Conservation (phyloP, 75 land plant species). For the Cunninghamia lanceolata region DNA sequence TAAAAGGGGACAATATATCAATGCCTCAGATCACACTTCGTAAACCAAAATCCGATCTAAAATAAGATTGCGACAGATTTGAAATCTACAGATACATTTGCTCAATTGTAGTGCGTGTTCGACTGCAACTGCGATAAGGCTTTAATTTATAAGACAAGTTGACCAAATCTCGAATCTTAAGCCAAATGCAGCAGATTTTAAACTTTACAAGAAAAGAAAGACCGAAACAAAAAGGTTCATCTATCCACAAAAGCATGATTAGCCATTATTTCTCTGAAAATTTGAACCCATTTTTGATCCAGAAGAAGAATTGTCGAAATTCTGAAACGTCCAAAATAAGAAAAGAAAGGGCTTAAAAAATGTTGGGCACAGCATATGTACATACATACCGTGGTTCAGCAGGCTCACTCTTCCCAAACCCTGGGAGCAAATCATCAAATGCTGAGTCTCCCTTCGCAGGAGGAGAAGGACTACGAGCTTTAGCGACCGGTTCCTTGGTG, state of each 20-base stretch:
- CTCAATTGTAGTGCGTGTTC: not conserved
- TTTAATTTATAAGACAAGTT: not conserved
- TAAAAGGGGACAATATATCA: not conserved
- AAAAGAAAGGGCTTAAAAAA: not conserved
- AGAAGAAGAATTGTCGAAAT: not conserved
- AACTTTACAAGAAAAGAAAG: not conserved
- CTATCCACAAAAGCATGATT: not conserved
- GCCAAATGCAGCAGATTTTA: not conserved
- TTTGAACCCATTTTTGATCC: not conserved
- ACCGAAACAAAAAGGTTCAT: not conserved
- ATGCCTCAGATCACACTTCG: not conserved
- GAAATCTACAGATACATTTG: not conserved
- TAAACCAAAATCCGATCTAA: not conserved
- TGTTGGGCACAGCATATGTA: not conserved
- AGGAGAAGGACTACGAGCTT: not conserved
- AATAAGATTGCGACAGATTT: not conserved
- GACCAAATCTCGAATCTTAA: not conserved
- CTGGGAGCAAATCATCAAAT: conserved; percentile 81
- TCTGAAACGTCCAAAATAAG: not conserved
- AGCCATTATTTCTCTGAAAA: not conserved
- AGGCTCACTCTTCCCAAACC: conserved; percentile 58
- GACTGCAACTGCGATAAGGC: not conserved
- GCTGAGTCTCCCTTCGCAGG: conserved; percentile 7
- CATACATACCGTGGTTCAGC: conserved; percentile 25
- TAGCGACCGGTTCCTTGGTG: conserved; percentile 12